Evolutionary conservation across 73 alveolate species (phyloP), one percentile per base, ranked within the genome.

Genomic region (Paramecium sonneborni): DNA sequence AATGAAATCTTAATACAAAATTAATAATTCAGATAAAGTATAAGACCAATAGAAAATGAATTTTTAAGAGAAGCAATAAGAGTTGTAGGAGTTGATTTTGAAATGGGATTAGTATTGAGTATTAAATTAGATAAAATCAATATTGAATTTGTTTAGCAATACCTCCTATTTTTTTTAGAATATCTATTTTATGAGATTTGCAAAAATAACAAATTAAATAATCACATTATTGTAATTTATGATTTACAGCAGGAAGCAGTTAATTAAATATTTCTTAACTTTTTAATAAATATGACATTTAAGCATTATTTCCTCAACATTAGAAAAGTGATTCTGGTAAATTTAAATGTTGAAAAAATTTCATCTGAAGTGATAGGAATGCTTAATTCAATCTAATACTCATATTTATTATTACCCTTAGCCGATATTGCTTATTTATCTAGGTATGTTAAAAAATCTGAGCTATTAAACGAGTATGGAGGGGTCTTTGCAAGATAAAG

Each of bases 21-120:
- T 14, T 14, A 62, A 26, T 43, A 62, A 26, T 62, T 62, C 24
- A 26, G 84, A 62, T 62, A 62, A 12, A 62, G 84, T 30, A 32
- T 62, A 26, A 62, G 84, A 62, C 84, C 84, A 26, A 62, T 62
- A 4, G 84, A 62, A 30, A 62, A 30, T 32, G 84, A 62, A 30
- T 9, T 30, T 9, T 62, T 62, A 62, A 62, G 18, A 62, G 48
- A 62, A 62, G 84, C 44, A 30, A 62, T 62, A 12, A 62, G 48
- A 30, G 20, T 62, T 2, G 18, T 62, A 0, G 84, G 84, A 26
- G 23, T 62, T 14, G 84, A 62, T 62, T 62, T 62, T 30, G 10
- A 62, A 62, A 26, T 23, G 10, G 84, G 84, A 62, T 62, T 62
- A 62, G 84, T 62, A 30, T 30, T 62, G 24, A 26, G 48, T 12